These are phyloP conservation scores for Diddensiella santjacobensis DNA, from an alignment of 805 yeast genomes.

Conservation along the genomic window DNA sequence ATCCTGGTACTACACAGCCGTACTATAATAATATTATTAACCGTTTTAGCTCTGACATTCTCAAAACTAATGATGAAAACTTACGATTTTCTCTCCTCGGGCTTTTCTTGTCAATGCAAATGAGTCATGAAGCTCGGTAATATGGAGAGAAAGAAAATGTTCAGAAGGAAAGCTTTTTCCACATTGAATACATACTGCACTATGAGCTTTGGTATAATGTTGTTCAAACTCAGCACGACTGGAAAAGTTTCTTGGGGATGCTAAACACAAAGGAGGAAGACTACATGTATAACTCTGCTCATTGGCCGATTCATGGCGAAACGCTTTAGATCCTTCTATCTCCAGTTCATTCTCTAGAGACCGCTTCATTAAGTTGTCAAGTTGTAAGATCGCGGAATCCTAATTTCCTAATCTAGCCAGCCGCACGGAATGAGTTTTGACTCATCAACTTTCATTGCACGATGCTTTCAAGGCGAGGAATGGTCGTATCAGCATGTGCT, in stretches of 20 bases:
- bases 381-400: too few relatives aligned
- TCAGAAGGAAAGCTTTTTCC: conserved; percentile 40
- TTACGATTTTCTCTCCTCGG: conserved; percentile 37
- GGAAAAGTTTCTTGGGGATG: conserved; percentile 3
- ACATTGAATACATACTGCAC: conserved; percentile 24
- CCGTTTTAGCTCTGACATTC: background rate
- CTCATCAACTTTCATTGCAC: background rate
- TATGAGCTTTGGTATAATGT: conserved; percentile 25
- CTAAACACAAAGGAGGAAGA: conserved; percentile 10
- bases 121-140: conserved; percentile 53
- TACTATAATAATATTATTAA: conserved; percentile 28
- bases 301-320: too few relatives aligned
- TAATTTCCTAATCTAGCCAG: too few relatives aligned
- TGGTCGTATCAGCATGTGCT: background rate
- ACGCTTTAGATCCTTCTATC: too few relatives aligned
- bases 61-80: conserved; percentile 2
- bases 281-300: too few relatives aligned
- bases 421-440: background rate
- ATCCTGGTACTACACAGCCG: conserved; percentile 42
- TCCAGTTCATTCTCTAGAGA: too few relatives aligned
- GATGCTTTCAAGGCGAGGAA: background rate
- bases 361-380: too few relatives aligned
- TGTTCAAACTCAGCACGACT: conserved; percentile 21
- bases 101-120: conserved; percentile 37
- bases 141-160: conserved; percentile 43